Base-by-base conservation (phyloP, 1,139 yeast genomes). In the Pichia sp. region DNA sequence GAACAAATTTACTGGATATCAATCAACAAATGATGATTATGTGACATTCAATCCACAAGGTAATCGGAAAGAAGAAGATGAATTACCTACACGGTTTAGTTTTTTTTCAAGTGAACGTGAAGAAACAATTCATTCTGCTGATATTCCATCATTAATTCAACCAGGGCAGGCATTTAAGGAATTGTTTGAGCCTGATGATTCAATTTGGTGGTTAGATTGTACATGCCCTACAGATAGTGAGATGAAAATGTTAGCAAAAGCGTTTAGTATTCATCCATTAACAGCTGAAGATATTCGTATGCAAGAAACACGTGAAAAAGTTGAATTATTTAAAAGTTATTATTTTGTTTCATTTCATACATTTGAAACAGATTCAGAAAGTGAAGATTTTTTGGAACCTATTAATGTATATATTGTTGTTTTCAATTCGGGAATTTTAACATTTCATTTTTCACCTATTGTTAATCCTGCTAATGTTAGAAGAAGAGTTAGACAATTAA, bases 81-180 rank as follows among this genome's bases (percentile, higher is more conserved):
- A 49, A 30, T 57, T 68, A 22, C 87, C 88, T 15, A 89, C 84
- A 52, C 66, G 97, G 43, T 89, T 84, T 62, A 77, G 93, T 27
- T 86, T 86, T 59, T 89, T 87, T 61, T 77, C 80, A 32, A 76
- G 93, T 0, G 87, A 82, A 44, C 68, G 79, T 9, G 96, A 87
- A 45, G 94, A 83, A 55, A 91, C 97, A 0, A 72, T 85, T 15
- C 96, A 89, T 63, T 84, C 95, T 1, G 81, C 95, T 1, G 95
- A 87, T 56, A 69, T 89, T 32, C 83, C 93, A 4, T 76, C 91
- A 1, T 65, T 89, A 46, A 76, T 84, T 5, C 68, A 68, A 16
- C 79, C 80, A 2, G 83, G 78, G 3, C 77, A 80, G 54, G 68
- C 82, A 3, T 78, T 84, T 50, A 69, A 76, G 45, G 77, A 78